Evolutionary conservation across 495 filamentous ascomycete genomes (phyloP), one percentile per base, ranked within the genome.

Genomic region (Trichocladium uniseriatum): DNA sequence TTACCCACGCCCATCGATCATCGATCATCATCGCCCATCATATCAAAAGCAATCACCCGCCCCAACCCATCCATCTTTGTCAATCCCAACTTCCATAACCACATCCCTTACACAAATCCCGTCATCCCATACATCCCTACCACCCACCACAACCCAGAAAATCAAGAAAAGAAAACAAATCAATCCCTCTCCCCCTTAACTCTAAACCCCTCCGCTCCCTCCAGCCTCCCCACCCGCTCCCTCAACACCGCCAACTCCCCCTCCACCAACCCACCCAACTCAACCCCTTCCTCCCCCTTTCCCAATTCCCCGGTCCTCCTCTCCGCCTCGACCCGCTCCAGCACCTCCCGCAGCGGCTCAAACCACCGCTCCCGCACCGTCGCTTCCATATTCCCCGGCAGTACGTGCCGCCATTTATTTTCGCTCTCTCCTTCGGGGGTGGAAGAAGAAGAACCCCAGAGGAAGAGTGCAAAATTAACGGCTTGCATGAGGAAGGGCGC

Each of bases 291-390:
- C 18, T 9, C 18, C 53, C 9, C 40, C 40, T 21, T 43, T 56
- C 11, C 56, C 48, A 48, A 61, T 65, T 18, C 35, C 35, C 50
- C 54, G 6, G 49, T 54, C 29, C 34, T 48, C 43, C 64, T 36
- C 47, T 60, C 65, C 15, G 15, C 14, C 36, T 55, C 57, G 20
- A 82, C 70, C 53, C 58, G 61, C 53, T 61, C 63, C 6, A 71
- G 46, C 1, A 65, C 69, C 21, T 70, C 60, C 35, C 59, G 42
- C 51, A 83, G 48, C 27, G 81, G 80, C 29, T 67, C 62, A 22
- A 78, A 60, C 64, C 78, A 83, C 14, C 73, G 59, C 45, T 65
- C 68, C 51, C 75, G 68, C 18, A 82, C 67, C 2, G 70, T 70
- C 6, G 67, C 61, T 16, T 63, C 68, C 59, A 71, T 62, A 19